These are phyloP conservation scores for Auriscalpium vulgare DNA, from an alignment of 768 basidiomycete genomes.

Conservation along the genomic window DNA sequence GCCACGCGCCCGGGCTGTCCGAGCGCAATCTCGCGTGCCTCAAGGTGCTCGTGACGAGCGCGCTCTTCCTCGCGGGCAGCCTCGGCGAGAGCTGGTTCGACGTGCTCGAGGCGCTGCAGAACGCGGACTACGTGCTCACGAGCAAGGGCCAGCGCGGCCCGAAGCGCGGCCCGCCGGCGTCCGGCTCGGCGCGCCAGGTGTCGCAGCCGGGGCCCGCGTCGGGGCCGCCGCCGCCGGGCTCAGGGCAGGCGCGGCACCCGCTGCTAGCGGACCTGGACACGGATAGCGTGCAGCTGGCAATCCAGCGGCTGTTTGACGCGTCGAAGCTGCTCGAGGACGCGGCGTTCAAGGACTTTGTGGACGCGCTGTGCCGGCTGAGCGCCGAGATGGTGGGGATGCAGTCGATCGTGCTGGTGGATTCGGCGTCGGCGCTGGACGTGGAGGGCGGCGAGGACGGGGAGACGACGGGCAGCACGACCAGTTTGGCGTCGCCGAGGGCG, in stretches of 20 bases:
- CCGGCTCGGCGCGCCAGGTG: constrained; percentile 12
- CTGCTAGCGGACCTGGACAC: constrained; percentile 67
- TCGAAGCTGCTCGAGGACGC: constrained; percentile 77
- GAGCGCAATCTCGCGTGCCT: constrained; percentile 89
- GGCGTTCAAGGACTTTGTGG: constrained; percentile 72
- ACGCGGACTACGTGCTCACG: constrained; percentile 86
- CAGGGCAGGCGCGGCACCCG: constrained; percentile 30
- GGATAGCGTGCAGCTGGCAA: constrained; percentile 63
- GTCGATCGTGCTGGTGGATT: constrained; percentile 29
- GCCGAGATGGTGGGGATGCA: constrained; percentile 92
- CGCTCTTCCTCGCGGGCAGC: constrained; percentile 75
- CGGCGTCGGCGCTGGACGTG: neutral
- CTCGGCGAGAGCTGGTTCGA: constrained; percentile 91
- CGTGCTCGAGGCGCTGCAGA: constrained; percentile 85
- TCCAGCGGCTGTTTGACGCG: constrained; percentile 81
- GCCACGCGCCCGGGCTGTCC: constrained; percentile 66
- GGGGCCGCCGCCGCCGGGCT: neutral
- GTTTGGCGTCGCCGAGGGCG: constrained; percentile 27
- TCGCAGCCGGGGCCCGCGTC: neutral
- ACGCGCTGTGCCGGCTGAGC: constrained; percentile 77
- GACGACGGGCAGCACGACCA: constrained; percentile 31
- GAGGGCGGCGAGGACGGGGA: constrained; percentile 25
- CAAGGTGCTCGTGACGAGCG: constrained; percentile 70
- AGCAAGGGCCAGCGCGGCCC: constrained; percentile 36
- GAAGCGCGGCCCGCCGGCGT: constrained; percentile 7